Evolutionary conservation across 2,329 filamentous ascomycete genomes (phyloP).

Genomic region (Hymenoscyphus scutula): DNA sequence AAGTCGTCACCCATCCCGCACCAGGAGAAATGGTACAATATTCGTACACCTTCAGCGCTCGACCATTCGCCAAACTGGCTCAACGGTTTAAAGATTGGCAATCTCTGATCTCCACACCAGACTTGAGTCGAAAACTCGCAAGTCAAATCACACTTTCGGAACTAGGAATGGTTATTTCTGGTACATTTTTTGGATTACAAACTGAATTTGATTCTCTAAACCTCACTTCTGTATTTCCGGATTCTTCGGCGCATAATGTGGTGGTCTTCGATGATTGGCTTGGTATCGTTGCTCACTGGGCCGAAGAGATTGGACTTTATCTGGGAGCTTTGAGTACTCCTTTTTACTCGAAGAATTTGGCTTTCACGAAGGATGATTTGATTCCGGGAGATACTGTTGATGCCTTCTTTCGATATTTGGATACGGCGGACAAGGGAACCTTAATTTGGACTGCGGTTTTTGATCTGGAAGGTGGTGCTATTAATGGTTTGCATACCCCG

Average conservation of each 20-base stretch:
- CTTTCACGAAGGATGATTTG: conserved; percentile 49
- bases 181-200: conserved; percentile 59
- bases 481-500: conserved; percentile 40
- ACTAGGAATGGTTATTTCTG: conserved; percentile 54
- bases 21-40: conserved; percentile 58
- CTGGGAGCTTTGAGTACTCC: background rate
- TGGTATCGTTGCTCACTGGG: conserved; percentile 52
- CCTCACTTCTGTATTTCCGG: conserved; percentile 48
- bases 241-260: conserved; percentile 38
- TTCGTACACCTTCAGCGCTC: conserved; percentile 52
- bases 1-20: conserved; percentile 49
- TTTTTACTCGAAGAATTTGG: conserved; percentile 28
- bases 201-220: conserved; percentile 53
- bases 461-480: conserved; percentile 58
- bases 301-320: conserved; percentile 43
- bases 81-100: conserved; percentile 58
- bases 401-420: conserved; percentile 53
- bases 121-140: conserved; percentile 57
- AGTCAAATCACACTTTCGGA: conserved; percentile 55
- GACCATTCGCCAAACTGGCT: conserved; percentile 47
- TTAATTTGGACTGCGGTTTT: conserved; percentile 61
- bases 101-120: conserved; percentile 50
- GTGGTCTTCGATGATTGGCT: conserved; percentile 62
- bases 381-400: conserved; percentile 47
- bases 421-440: conserved; percentile 48